These are phyloP conservation scores for Venturia carpophila DNA, from an alignment of 2,329 filamentous ascomycete genomes.

Conservation along the genomic window DNA sequence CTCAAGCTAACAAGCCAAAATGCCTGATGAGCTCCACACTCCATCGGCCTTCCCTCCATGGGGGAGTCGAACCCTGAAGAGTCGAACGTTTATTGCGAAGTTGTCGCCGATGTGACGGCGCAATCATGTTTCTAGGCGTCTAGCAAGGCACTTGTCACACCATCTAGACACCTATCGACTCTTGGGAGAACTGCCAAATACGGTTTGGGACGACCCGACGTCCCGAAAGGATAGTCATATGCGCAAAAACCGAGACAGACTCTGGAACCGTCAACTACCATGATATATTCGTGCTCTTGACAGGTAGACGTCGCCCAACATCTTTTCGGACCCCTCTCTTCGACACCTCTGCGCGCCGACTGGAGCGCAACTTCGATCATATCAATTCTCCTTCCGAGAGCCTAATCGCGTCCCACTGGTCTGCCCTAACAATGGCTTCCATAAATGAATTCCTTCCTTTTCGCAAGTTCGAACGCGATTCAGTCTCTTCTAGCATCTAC, in stretches of 20 bases:
- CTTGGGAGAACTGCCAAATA: background rate
- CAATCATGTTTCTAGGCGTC: background rate
- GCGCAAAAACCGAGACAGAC: background rate
- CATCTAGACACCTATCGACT: background rate
- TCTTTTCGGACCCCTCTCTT: background rate
- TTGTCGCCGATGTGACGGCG: background rate
- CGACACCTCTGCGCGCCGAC: background rate
- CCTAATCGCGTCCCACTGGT: background rate
- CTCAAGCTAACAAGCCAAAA: background rate
- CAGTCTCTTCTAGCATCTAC: background rate
- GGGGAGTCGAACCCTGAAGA: background rate
- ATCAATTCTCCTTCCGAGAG: background rate
- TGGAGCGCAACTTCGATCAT: background rate
- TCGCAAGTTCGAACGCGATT: background rate
- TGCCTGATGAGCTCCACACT: background rate
- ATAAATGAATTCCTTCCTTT: background rate
- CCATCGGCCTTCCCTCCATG: background rate
- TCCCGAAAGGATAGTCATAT: background rate
- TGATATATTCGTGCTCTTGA: background rate
- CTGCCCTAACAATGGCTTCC: background rate
- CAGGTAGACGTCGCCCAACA: background rate
- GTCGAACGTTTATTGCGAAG: background rate
- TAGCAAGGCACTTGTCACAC: background rate
- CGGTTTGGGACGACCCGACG: background rate
- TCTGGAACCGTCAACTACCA: background rate